Conservation (phyloP, 2,329 filamentous ascomycete species). For the Fusarium lyarnte region DNA sequence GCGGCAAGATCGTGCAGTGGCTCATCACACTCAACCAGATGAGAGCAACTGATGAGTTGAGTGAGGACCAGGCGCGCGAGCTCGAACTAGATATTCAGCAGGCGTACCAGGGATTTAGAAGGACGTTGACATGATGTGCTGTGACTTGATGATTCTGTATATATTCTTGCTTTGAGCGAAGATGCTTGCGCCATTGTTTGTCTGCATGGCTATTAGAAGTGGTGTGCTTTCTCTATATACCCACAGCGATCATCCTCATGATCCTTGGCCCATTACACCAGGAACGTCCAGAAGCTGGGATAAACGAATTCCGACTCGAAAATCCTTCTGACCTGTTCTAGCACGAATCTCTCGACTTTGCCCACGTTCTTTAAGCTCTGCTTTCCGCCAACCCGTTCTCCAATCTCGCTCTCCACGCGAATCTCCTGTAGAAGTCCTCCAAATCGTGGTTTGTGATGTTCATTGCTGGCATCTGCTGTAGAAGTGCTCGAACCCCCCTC, state of each 20-base stretch:
- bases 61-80: constrained; percentile 86
- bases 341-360: constrained; percentile 96
- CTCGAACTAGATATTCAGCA: constrained; percentile 93
- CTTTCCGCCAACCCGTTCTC: constrained; percentile 87
- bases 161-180: constrained; percentile 12
- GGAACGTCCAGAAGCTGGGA: constrained; percentile 97
- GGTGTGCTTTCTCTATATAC: constrained; percentile 35
- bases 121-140: constrained; percentile 66
- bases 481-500: constrained; percentile 1
- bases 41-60: constrained; percentile 91
- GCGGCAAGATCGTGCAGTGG: constrained; percentile 98
- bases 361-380: constrained; percentile 98
- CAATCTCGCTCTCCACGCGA: constrained; percentile 96
- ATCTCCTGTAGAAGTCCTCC: constrained; percentile 91
- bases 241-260: constrained; percentile 18
- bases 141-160: background rate
- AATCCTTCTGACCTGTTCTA: constrained; percentile 95
- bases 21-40: constrained; percentile 97
- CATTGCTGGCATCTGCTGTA: constrained; percentile 32
- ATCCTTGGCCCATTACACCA: constrained; percentile 66
- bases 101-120: constrained; percentile 94
- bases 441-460: constrained; percentile 53
- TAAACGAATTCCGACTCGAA: constrained; percentile 99
- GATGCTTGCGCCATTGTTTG: constrained; percentile 9
- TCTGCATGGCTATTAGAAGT: constrained; percentile 5